These are phyloP conservation scores for Lentinula sp. DNA, from an alignment of 768 basidiomycete species.

Conservation along the genomic window DNA sequence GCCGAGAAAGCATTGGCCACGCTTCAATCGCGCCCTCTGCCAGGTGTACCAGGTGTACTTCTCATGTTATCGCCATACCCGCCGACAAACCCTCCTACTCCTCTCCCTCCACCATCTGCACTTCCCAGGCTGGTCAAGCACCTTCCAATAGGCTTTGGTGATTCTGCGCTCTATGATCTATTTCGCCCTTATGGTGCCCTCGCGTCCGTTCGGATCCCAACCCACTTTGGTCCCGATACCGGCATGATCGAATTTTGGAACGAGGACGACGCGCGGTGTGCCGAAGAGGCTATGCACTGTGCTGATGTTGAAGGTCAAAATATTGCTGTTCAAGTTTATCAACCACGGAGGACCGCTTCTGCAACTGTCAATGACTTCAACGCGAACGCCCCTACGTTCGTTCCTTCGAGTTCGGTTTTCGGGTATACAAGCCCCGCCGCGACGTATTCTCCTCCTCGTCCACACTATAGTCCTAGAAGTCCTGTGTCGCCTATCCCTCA, in stretches of 20 bases:
- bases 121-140: constrained; percentile 81
- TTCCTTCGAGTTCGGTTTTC: constrained; percentile 63
- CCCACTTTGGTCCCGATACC: constrained; percentile 71
- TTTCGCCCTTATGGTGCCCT: constrained; percentile 83
- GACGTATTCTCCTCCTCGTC: constrained; percentile 68
- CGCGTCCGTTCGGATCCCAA: constrained; percentile 67
- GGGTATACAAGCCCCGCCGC: constrained; percentile 57
- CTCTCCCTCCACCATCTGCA: constrained; percentile 71
- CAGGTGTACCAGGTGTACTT: constrained; percentile 42
- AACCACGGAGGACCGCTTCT: constrained; percentile 53
- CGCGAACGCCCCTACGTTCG: constrained; percentile 67
- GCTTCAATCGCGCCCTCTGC: constrained; percentile 69
- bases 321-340: constrained; percentile 77
- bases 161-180: constrained; percentile 75
- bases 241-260: constrained; percentile 84
- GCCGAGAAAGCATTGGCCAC: constrained; percentile 89
- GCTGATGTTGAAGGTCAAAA: constrained; percentile 79
- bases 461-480: constrained; percentile 29
- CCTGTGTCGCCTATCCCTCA: constrained; percentile 34
- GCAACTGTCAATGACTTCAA: constrained; percentile 59
- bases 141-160: constrained; percentile 61
- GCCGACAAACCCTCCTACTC: constrained; percentile 68
- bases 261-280: constrained; percentile 75
- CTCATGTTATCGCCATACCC: constrained; percentile 81
- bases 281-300: constrained; percentile 80